Conservation (phyloP, 352 stramenopile species). For the Globisporangium apiculatum region DNA sequence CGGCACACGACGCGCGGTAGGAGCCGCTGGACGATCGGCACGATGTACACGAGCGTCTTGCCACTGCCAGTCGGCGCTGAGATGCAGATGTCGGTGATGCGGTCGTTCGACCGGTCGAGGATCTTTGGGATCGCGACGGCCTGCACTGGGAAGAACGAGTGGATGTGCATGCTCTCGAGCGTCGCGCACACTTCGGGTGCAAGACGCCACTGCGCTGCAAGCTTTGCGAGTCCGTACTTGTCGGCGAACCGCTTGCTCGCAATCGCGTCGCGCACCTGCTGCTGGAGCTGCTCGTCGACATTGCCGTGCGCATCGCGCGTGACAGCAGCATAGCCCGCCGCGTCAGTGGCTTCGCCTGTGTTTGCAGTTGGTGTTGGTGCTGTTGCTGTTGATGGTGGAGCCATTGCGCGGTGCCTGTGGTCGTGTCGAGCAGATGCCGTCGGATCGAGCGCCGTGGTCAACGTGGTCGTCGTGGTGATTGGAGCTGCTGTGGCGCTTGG, state of each 20-base stretch:
- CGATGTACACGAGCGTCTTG: slow-evolving; percentile 96
- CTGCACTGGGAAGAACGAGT: slow-evolving; percentile 94
- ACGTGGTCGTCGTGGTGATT: neutral
- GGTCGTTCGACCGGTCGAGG: slow-evolving; percentile 75
- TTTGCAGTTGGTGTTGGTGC: neutral
- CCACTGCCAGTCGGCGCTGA: slow-evolving; percentile 95
- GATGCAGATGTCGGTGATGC: slow-evolving; percentile 93
- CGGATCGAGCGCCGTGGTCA: too few species aligned
- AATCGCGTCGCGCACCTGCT: slow-evolving; percentile 12
- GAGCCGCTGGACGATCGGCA: slow-evolving; percentile 93
- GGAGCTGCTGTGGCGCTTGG: neutral
- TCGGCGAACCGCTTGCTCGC: slow-evolving; percentile 36
- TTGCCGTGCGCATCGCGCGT: slow-evolving; percentile 5
- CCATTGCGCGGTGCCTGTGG: too few species aligned
- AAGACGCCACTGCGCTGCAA: slow-evolving; percentile 43
- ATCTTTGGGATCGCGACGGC: slow-evolving; percentile 91
- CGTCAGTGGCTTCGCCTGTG: too few species aligned
- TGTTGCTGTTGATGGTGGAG: neutral
- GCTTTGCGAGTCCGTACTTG: slow-evolving; percentile 63
- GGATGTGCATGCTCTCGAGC: slow-evolving; percentile 41
- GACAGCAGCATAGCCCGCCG: neutral
- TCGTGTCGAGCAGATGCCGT: too few species aligned
- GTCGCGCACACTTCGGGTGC: slow-evolving; percentile 34
- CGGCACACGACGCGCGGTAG: slow-evolving; percentile 70
- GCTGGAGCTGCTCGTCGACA: slow-evolving; percentile 6